These are phyloP conservation scores for Ilyonectria sp. DNA, from an alignment of 2,329 filamentous ascomycete genomes.

Conservation along the genomic window DNA sequence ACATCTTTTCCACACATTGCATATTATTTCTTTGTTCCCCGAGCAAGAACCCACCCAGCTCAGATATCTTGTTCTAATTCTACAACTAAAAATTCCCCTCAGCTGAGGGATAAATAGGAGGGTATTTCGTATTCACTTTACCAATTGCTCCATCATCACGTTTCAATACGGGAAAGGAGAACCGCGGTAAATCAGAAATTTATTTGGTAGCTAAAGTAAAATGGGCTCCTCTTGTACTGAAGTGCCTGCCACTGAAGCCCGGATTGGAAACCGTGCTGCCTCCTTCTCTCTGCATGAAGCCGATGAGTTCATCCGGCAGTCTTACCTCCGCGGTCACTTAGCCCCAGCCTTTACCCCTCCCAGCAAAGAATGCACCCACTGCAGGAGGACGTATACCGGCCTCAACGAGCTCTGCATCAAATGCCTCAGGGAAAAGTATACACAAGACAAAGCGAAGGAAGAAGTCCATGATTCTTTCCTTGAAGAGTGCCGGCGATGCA, in stretches of 20 bases:
- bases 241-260: not conserved
- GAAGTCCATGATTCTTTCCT: slow-evolving; percentile 24
- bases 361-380: slow-evolving; percentile 26
- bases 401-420: slow-evolving; percentile 14
- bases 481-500: slow-evolving; percentile 17
- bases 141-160: no score
- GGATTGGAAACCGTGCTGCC: not conserved
- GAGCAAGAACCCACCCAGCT: no score
- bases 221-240: not conserved
- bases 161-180: no score
- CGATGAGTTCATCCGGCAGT: not conserved
- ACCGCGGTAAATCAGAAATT: no score
- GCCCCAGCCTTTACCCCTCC: not conserved
- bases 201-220: not conserved
- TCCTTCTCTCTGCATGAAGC: not conserved
- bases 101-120: not conserved
- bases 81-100: not conserved
- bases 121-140: no score
- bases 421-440: slow-evolving; percentile 17
- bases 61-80: not conserved
- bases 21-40: not conserved
- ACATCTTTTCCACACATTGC: not conserved
- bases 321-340: not conserved
- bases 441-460: not conserved
- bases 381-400: slow-evolving; percentile 3